phyloP scores from a whole-genome alignment of 2,329 filamentous ascomycete species.

The Diplocarpon mali region DNA sequence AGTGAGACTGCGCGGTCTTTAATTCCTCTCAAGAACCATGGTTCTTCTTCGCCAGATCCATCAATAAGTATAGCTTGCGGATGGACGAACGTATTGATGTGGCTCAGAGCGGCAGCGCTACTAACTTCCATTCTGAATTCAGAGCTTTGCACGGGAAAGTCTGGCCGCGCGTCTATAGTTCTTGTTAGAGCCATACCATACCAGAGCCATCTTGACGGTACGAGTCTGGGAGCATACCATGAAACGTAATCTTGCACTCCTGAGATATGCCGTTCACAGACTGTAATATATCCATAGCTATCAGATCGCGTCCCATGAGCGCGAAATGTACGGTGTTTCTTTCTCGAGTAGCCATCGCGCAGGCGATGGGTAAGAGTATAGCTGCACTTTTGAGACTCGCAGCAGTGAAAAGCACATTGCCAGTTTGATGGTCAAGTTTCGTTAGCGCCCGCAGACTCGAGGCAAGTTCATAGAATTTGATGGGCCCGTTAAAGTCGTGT shows the following conservation, averaged over 20 bases:
- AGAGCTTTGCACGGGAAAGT: conserved; percentile 59
- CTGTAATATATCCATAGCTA: conserved; percentile 58
- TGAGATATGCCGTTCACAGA: conserved; percentile 69
- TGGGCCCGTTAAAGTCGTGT: conserved; percentile 54
- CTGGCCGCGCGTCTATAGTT: conserved; percentile 61
- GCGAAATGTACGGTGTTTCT: conserved; percentile 73
- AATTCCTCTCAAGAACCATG: conserved; percentile 53
- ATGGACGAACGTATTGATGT: conserved; percentile 63
- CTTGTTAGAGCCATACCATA: conserved; percentile 6
- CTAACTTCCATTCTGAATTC: conserved; percentile 57
- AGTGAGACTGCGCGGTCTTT: conserved; percentile 41
- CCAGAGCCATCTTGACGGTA: too few species aligned
- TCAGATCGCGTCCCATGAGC: conserved; percentile 61
- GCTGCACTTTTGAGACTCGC: conserved; percentile 64
- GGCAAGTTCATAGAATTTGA: conserved; percentile 57
- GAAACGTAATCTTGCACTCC: conserved; percentile 52
- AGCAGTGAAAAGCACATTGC: conserved; percentile 70
- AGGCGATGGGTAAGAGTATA: conserved; percentile 68
- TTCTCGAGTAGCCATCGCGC: conserved; percentile 64
- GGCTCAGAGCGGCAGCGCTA: conserved; percentile 54
- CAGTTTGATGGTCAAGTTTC: conserved; percentile 39
- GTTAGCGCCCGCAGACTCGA: conserved; percentile 51
- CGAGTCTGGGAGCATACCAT: conserved; percentile 30
- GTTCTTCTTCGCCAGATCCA: conserved; percentile 52
- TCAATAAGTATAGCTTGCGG: conserved; percentile 63